These are phyloP conservation scores for Candida tibetensis DNA, from an alignment of 805 yeast species.

Conservation along the genomic window DNA sequence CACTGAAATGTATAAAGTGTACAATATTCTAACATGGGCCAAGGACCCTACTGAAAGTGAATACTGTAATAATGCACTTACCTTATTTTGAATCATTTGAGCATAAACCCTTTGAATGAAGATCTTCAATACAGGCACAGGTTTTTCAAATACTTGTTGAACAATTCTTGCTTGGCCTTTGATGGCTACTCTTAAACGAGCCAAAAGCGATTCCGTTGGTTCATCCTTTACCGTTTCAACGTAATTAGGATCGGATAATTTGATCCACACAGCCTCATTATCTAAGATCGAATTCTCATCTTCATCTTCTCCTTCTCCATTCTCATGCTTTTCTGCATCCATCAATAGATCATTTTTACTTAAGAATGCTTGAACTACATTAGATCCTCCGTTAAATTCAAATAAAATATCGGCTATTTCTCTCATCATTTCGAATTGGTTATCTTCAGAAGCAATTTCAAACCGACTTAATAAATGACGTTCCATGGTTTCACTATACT, in stretches of 20 bases:
- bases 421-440: conserved; percentile 67
- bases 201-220: conserved; percentile 50
- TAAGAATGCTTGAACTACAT: conserved; percentile 79
- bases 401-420: conserved; percentile 71
- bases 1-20: conserved; percentile 58
- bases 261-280: conserved; percentile 55
- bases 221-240: conserved; percentile 50
- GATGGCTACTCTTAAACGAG: conserved; percentile 53
- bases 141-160: conserved; percentile 67
- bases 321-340: conserved; percentile 32
- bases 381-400: conserved; percentile 80
- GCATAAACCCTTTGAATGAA: conserved; percentile 76
- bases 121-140: conserved; percentile 62
- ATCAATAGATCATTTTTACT: conserved; percentile 73
- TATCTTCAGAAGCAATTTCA: conserved; percentile 67
- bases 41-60: conserved; percentile 63
- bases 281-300: conserved; percentile 32
- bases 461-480: conserved; percentile 64
- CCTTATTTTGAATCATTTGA: conserved; percentile 59
- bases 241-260: conserved; percentile 57
- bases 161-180: conserved; percentile 73
- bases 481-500: conserved; percentile 77
- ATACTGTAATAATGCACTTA: conserved; percentile 56
- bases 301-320: conserved; percentile 12
- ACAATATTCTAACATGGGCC: conserved; percentile 73